Percentiles rank a stretch among this genome's conserved stretches.
These are phyloP conservation scores for Debaryomycetaceae sp. DNA, from an alignment of 1,139 yeast species.

Conservation along the genomic window DNA sequence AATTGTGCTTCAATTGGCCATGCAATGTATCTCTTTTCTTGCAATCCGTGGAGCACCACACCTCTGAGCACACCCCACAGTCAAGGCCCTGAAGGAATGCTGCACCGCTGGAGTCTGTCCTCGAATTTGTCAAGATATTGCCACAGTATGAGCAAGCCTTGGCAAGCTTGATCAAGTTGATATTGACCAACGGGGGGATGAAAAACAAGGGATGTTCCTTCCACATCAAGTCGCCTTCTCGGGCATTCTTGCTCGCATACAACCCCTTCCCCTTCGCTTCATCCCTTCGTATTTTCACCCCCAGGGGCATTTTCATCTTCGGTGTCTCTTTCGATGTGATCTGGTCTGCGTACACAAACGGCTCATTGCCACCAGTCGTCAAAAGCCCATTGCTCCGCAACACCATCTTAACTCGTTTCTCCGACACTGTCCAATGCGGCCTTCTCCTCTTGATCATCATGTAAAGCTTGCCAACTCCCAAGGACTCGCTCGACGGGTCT, in stretches of 20 bases:
- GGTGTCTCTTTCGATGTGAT: slow-evolving; percentile 56
- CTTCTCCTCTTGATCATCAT: slow-evolving; percentile 47
- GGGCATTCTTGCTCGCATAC: slow-evolving; percentile 41
- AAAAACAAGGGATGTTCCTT: slow-evolving; percentile 60
- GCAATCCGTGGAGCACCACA: slow-evolving; percentile 73
- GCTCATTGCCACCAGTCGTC: slow-evolving; percentile 24
- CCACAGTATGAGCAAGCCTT: slow-evolving; percentile 84
- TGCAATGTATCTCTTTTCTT: slow-evolving; percentile 57
- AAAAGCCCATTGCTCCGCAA: slow-evolving; percentile 54
- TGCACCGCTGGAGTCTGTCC: slow-evolving; percentile 20
- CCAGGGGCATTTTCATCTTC: slow-evolving; percentile 45
- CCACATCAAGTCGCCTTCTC: slow-evolving; percentile 56
- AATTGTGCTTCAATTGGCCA: slow-evolving; percentile 53
- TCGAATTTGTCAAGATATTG: slow-evolving; percentile 41
- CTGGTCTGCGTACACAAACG: slow-evolving; percentile 48
- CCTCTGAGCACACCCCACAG: slow-evolving; percentile 62
- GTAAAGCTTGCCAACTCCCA: slow-evolving; percentile 55
- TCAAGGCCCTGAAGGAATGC: slow-evolving; percentile 53
- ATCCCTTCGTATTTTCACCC: slow-evolving; percentile 41
- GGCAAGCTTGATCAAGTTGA: slow-evolving; percentile 59
- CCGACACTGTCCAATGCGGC: slow-evolving; percentile 62
- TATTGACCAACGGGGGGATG: slow-evolving; percentile 69
- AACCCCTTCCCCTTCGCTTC: slow-evolving; percentile 39
- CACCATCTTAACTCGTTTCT: slow-evolving; percentile 51
- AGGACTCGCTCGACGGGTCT: slow-evolving; percentile 59